Base-by-base conservation (phyloP, 768 basidiomycete genomes). In the Paxillus rubicundulus region DNA sequence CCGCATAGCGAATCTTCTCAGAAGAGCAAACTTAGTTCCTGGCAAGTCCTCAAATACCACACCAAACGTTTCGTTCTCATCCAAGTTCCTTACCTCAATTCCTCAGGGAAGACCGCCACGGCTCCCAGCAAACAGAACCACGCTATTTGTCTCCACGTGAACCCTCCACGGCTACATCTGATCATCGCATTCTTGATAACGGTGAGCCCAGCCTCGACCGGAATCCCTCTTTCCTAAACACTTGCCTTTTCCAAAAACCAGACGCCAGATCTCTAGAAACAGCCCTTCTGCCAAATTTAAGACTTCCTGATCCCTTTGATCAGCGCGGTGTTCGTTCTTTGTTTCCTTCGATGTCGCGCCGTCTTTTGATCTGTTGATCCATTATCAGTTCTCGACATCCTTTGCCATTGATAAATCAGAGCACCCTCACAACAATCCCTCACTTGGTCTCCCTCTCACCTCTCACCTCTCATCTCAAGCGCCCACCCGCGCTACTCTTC, bases 301-400 rank as follows among this genome's bases (percentile, higher is more conserved):
- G 67, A 55, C 66, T 63, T 57, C 58, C 61, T 60, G 65, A 58
- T 63, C 59, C 60, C 61, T 63, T 58, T 61, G 70, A 71, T 64
- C 68, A 72, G 56, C 59, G 63, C 67, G 61, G 60, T 55, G 73
- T 73, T 61, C 60, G 70, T 70, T 63, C 59, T 65, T 64, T 60
- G 61, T 67, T 66, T 63, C 54, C 60, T 63, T 62, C 54, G 61
- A 56, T 62, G 58, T 60, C 59, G 63, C 66, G 65, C 65, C 65
- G 66, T 70, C 66, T 64, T 70, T 65, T 72, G 67, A 69, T 72
- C 61, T 66, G 56, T 68, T 70, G 68, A 70, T 70, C 61, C 57
- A 59, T 66, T 69, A 70, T 68, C 67, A 76, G 72, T 70, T 71
- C 60, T 65, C 61, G 63, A 69, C 64, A 61, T 57, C 63, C 61